Conservation (phyloP, 2,329 filamentous ascomycete species). For the Colletotrichum sp. region DNA sequence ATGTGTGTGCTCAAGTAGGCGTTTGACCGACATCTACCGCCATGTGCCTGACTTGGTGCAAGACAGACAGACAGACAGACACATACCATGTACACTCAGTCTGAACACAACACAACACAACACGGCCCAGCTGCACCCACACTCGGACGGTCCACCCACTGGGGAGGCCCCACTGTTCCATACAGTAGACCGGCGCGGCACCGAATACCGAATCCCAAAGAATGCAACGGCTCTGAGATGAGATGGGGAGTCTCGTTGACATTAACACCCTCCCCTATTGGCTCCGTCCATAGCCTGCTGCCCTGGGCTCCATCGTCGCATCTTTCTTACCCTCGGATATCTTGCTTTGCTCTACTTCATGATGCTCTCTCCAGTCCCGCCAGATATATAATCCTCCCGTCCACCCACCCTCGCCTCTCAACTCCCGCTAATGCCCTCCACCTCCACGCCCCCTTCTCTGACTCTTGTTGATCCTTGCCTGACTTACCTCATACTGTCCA, state of each 20-base stretch:
- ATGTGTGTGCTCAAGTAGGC: too few relatives aligned
- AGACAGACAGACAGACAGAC: too few relatives aligned
- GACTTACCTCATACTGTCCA: neutral
- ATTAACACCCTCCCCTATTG: neutral
- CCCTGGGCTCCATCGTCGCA: neutral
- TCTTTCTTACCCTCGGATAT: slow-evolving; percentile 1
- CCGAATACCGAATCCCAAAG: slow-evolving; percentile 16
- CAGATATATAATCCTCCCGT: neutral
- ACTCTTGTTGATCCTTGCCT: too few relatives aligned
- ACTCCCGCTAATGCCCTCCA: neutral
- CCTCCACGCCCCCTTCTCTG: neutral
- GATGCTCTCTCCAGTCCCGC: neutral
- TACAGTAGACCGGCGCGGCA: neutral
- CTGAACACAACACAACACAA: neutral
- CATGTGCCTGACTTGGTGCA: too few relatives aligned
- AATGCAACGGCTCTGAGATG: neutral
- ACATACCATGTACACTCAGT: neutral
- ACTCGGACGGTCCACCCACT: neutral
- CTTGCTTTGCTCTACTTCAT: neutral
- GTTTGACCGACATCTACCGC: too few relatives aligned
- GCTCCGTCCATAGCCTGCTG: neutral
- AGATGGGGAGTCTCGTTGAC: neutral
- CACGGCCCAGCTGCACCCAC: neutral
- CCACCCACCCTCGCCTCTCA: neutral
- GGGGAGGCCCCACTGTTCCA: neutral